Evolutionary conservation across 139 green algal species (phyloP).

Genomic region (Pleodorina starrii): DNA sequence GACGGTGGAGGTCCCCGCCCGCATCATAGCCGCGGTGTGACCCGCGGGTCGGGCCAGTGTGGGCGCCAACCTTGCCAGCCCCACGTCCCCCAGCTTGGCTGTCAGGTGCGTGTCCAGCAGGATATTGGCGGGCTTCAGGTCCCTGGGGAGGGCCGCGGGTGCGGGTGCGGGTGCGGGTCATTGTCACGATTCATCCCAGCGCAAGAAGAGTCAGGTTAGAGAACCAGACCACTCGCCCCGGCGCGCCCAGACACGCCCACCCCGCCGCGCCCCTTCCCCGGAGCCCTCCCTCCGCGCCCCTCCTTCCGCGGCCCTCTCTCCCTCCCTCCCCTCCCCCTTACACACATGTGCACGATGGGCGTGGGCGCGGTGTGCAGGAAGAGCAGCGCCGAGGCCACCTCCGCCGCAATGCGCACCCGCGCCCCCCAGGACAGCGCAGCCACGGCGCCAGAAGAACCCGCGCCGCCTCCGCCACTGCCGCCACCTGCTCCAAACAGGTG

Average conservation of each 20-base stretch:
- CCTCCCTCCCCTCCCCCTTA: too few species aligned
- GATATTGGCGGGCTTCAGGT: conserved; percentile 67
- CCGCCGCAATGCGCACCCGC: conserved; percentile 67
- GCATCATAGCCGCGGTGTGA: neutral
- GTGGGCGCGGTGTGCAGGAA: conserved; percentile 64
- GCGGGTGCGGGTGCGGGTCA: too few species aligned
- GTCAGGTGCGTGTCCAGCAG: conserved; percentile 67
- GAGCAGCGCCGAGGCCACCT: conserved; percentile 67
- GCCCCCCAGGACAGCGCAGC: conserved; percentile 59
- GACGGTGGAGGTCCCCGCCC: neutral
- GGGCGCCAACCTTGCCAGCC: conserved; percentile 57
- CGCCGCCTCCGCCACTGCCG: neutral
- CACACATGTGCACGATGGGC: conserved; percentile 71
- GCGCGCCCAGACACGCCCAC: too few species aligned
- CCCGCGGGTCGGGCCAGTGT: neutral
- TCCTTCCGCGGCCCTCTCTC: too few species aligned
- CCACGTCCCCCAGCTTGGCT: conserved; percentile 74
- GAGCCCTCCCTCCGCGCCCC: too few species aligned
- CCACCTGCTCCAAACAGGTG: conserved; percentile 47
- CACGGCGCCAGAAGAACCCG: neutral
- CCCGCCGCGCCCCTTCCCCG: too few species aligned
- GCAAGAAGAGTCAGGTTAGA: too few species aligned
- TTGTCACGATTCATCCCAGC: too few species aligned
- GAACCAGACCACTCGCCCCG: too few species aligned
- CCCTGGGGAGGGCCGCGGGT: conserved; percentile 21